These are phyloP conservation scores for Stevia rebaudiana DNA, from an alignment of 140 eudicot species.

Conservation along the genomic window DNA sequence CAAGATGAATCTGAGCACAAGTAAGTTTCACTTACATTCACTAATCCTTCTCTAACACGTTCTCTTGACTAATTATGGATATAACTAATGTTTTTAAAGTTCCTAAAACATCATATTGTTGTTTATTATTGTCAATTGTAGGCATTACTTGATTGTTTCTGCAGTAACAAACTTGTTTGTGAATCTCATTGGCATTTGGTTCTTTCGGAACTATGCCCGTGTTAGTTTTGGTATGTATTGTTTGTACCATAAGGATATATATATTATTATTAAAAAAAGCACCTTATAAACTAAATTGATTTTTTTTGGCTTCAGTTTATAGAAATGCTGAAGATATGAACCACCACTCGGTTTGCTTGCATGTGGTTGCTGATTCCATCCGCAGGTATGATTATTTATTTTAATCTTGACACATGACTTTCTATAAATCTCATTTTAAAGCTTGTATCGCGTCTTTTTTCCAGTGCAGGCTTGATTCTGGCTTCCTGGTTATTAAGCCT, in stretches of 20 bases:
- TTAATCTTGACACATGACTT: neutral
- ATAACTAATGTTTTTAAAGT: neutral
- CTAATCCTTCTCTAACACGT: neutral
- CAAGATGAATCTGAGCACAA: slow-evolving; percentile 99
- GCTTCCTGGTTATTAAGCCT: slow-evolving; percentile 89
- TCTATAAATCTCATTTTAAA: slow-evolving; percentile 10
- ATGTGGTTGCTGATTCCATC: slow-evolving; percentile 92
- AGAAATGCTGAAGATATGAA: slow-evolving; percentile 97
- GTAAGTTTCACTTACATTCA: slow-evolving; percentile 37
- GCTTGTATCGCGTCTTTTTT: slow-evolving; percentile 25
- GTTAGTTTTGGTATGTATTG: slow-evolving; percentile 57
- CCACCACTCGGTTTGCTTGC: slow-evolving; percentile 85
- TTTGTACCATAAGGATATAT: neutral
- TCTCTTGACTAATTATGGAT: neutral
- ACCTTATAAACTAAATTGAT: neutral
- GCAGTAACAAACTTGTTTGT: slow-evolving; percentile 85
- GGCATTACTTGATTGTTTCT: slow-evolving; percentile 92
- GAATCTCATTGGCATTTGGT: slow-evolving; percentile 97
- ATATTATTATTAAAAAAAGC: neutral
- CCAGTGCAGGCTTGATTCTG: slow-evolving; percentile 96
- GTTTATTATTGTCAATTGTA: slow-evolving; percentile 20
- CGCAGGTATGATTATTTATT: slow-evolving; percentile 55
- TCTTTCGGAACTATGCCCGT: slow-evolving; percentile 94
- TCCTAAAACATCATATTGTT: neutral
- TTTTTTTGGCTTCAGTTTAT: slow-evolving; percentile 45